A percentile compares a stretch with the other conserved stretches of the same genome.
These are phyloP conservation scores for Blastomyces percursus DNA, from an alignment of 2,329 filamentous ascomycete species.

Conservation along the genomic window DNA sequence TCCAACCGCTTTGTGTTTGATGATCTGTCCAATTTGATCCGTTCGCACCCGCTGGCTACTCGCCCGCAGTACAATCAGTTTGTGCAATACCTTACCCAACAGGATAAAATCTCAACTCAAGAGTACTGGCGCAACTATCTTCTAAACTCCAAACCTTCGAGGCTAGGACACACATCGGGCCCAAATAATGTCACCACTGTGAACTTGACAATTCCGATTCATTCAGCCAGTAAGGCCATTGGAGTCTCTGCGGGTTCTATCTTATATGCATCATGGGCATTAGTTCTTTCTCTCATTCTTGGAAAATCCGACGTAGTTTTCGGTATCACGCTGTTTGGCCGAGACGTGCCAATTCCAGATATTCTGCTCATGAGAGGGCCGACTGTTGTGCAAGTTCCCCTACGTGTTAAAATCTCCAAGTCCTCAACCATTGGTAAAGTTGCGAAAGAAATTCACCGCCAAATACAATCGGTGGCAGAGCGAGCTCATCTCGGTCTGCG, in stretches of 20 bases:
- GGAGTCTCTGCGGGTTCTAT: not conserved
- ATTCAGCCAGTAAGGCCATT: not conserved
- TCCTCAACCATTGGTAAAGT: not conserved
- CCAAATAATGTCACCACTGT: not conserved
- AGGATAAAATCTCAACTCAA: not conserved
- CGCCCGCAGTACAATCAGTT: not conserved
- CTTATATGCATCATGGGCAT: conserved; percentile 28
- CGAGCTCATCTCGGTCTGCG: not conserved
- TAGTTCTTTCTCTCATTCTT: conserved; percentile 27
- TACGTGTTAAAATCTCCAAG: conserved; percentile 25
- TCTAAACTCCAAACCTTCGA: not conserved
- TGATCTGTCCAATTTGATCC: conserved; percentile 12
- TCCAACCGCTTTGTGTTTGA: conserved; percentile 23
- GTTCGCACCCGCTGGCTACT: not conserved
- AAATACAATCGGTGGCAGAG: not conserved
- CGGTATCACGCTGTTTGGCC: conserved; percentile 33
- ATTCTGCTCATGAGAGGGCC: conserved; percentile 33
- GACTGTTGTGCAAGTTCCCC: conserved; percentile 32
- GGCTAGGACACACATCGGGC: not conserved
- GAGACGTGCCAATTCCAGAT: conserved; percentile 28
- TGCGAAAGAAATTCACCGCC: not conserved
- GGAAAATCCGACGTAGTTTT: conserved; percentile 31
- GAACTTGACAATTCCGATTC: not conserved
- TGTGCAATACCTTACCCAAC: not conserved
- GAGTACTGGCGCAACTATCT: conserved; percentile 1